Conservation (phyloP, 129 eudicot species). For the Daucus carota region DNA sequence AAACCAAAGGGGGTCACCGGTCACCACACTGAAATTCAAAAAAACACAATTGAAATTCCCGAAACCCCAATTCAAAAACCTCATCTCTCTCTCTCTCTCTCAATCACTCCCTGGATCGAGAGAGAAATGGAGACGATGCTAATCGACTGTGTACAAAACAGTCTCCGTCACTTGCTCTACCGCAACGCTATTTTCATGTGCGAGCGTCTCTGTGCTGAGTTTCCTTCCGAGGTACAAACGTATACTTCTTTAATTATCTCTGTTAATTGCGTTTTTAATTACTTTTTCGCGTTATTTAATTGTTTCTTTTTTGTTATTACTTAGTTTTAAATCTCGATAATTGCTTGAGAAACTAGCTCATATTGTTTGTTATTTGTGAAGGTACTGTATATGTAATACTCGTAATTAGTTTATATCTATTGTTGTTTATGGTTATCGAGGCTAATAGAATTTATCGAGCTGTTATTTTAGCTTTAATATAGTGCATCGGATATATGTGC, state of each 20-base stretch:
- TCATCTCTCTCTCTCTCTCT: not conserved
- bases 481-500: not conserved
- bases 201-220: slow-evolving; percentile 89
- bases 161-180: slow-evolving; percentile 52
- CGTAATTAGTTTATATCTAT: not conserved
- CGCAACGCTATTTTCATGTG: slow-evolving; percentile 86
- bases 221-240: slow-evolving; percentile 80
- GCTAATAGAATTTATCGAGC: not conserved
- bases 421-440: not conserved
- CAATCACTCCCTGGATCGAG: not conserved
- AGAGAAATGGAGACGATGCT: slow-evolving; percentile 67
- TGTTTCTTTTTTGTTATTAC: not conserved
- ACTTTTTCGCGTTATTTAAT: not conserved
- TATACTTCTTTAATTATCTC: not conserved
- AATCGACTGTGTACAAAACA: slow-evolving; percentile 61
- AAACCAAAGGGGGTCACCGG: too few species aligned
- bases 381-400: not conserved
- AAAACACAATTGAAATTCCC: too few species aligned
- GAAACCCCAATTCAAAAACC: too few species aligned
- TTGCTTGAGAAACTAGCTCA: not conserved
- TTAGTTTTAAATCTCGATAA: not conserved
- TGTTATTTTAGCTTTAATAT: not conserved
- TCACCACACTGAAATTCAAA: too few species aligned
- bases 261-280: not conserved
- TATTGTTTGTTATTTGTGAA: not conserved